Percentiles rank a stretch among this genome's conserved stretches.
These are phyloP conservation scores for Arachis hypogaea DNA, from an alignment of 306 rosid species.

Conservation along the genomic window DNA sequence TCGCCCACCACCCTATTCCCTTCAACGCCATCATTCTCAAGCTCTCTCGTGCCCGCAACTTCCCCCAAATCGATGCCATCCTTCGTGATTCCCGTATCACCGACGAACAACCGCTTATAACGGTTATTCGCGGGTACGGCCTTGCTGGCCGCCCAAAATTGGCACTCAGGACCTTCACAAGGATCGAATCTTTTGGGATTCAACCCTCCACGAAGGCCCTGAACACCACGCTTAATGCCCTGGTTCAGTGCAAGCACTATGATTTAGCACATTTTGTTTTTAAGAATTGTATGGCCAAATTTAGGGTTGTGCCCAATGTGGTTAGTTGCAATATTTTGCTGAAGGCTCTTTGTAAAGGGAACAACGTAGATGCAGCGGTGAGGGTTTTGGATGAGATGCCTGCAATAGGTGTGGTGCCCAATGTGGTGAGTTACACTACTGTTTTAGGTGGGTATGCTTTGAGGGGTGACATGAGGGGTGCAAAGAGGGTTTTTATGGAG, in stretches of 20 bases:
- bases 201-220: constrained; percentile 61
- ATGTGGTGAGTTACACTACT: constrained; percentile 75
- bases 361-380: constrained; percentile 56
- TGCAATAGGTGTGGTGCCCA: constrained; percentile 70
- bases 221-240: constrained; percentile 64
- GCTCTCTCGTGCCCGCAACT: constrained; percentile 64
- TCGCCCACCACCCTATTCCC: constrained; percentile 58
- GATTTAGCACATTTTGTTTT: constrained; percentile 61
- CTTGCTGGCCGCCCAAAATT: constrained; percentile 54
- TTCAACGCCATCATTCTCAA: constrained; percentile 68
- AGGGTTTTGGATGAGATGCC: constrained; percentile 74
- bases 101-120: constrained; percentile 57
- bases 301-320: constrained; percentile 61
- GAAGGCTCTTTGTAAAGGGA: constrained; percentile 63
- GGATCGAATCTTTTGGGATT: constrained; percentile 46
- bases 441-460: constrained; percentile 61
- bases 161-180: constrained; percentile 54
- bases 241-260: constrained; percentile 61
- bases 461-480: constrained; percentile 64
- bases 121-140: constrained; percentile 66
- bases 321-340: constrained; percentile 70
- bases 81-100: not conserved
- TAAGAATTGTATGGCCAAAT: constrained; percentile 44
- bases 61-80: constrained; percentile 48
- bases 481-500: constrained; percentile 61